These are phyloP conservation scores for Pezicula radicicola DNA, from an alignment of 2,329 filamentous ascomycete genomes.

Conservation along the genomic window DNA sequence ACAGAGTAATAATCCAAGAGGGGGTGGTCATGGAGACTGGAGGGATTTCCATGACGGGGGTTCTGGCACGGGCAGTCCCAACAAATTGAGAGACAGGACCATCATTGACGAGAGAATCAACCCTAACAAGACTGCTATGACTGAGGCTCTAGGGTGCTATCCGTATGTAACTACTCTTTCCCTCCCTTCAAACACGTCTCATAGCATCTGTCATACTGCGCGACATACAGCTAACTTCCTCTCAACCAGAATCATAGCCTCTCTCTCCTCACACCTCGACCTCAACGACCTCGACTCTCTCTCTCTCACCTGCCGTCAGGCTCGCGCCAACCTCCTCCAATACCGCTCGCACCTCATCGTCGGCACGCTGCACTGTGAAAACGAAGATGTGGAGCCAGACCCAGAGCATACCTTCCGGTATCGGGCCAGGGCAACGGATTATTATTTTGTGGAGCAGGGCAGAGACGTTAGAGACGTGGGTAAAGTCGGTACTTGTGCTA, in stretches of 20 bases:
- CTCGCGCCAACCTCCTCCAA: slow-evolving; percentile 74
- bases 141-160: slow-evolving; percentile 63
- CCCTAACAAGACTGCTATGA: slow-evolving; percentile 56
- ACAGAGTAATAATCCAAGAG: not conserved
- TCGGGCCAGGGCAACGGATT: slow-evolving; percentile 54
- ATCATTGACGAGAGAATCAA: slow-evolving; percentile 15
- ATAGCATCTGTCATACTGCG: slow-evolving; percentile 3
- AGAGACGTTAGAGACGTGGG: slow-evolving; percentile 49
- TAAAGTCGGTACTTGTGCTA: slow-evolving; percentile 75
- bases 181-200: slow-evolving; percentile 7
- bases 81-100: slow-evolving; percentile 6
- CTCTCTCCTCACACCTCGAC: slow-evolving; percentile 75
- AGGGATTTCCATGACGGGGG: slow-evolving; percentile 9
- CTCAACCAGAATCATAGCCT: slow-evolving; percentile 64
- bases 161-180: slow-evolving; percentile 51
- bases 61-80: not conserved
- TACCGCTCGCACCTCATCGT: slow-evolving; percentile 71
- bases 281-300: slow-evolving; percentile 84
- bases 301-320: slow-evolving; percentile 75
- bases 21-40: slow-evolving; percentile 7
- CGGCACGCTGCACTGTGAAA: slow-evolving; percentile 76
- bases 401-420: slow-evolving; percentile 55
- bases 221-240: slow-evolving; percentile 2
- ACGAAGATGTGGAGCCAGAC: slow-evolving; percentile 59
- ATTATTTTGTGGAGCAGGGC: slow-evolving; percentile 57